A percentile compares a stretch with the other conserved stretches of the same genome.
phyloP scores from a whole-genome alignment of 2,329 filamentous ascomycete genomes.

The Aspergillus piperis region DNA sequence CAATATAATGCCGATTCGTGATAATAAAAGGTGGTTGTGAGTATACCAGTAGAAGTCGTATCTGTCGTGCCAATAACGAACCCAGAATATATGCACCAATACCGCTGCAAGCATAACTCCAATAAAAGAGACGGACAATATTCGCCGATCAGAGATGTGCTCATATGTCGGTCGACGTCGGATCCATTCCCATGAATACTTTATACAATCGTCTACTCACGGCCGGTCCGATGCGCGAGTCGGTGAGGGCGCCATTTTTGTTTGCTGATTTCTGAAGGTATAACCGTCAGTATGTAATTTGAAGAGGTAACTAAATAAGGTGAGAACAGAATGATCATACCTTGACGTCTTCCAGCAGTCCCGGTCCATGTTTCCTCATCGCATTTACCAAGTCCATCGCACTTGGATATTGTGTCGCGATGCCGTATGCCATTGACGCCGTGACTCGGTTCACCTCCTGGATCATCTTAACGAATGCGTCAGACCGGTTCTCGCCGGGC shows the following conservation, averaged over 20 bases:
- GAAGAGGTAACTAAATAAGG: background rate
- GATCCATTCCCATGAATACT: slow-evolving; percentile 51
- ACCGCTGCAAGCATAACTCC: background rate
- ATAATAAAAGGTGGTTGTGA: too few relatives aligned
- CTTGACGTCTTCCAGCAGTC: slow-evolving; percentile 62
- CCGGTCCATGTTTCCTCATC: slow-evolving; percentile 60
- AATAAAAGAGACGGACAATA: background rate
- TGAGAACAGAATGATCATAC: slow-evolving; percentile 23
- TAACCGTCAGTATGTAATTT: background rate
- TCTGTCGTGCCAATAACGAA: background rate
- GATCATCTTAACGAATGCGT: slow-evolving; percentile 74
- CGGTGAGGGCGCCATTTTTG: slow-evolving; percentile 47
- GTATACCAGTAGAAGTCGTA: too few relatives aligned
- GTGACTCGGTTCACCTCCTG: slow-evolving; percentile 74
- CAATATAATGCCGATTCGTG: too few relatives aligned
- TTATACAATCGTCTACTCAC: slow-evolving; percentile 51
- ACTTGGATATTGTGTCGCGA: slow-evolving; percentile 62
- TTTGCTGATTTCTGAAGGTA: slow-evolving; percentile 50
- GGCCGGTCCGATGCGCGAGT: slow-evolving; percentile 50
- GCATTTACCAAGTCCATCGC: slow-evolving; percentile 61
- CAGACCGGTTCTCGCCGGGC: slow-evolving; percentile 63
- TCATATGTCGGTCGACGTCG: slow-evolving; percentile 47
- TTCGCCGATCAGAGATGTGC: background rate
- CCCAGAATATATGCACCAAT: background rate
- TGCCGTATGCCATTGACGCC: slow-evolving; percentile 69